Conservation (phyloP, 1,284 basidiomycete species). For the Cutaneotrichosporon curvatum region DNA sequence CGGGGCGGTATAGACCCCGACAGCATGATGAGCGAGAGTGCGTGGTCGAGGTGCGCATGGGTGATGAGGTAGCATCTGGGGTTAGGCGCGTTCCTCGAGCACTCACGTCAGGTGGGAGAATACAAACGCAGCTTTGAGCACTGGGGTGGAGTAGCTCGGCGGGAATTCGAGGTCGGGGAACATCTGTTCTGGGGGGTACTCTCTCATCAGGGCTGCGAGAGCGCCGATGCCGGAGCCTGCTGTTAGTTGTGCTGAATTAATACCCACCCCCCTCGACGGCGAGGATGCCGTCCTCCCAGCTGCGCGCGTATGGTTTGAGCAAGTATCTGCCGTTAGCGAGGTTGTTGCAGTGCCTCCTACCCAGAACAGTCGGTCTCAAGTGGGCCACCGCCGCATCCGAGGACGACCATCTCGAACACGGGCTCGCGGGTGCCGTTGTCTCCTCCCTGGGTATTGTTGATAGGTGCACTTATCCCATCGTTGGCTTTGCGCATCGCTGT, state of each 20-base stretch:
- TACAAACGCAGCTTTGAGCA: constrained; percentile 42
- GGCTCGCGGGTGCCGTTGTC: constrained; percentile 7
- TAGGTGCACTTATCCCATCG: no score
- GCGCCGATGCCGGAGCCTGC: constrained; percentile 44
- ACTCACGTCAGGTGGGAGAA: constrained; percentile 41
- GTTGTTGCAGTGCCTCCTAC: constrained; percentile 16
- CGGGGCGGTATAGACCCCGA: constrained; percentile 37
- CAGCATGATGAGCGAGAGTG: constrained; percentile 38
- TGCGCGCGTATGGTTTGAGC: constrained; percentile 30
- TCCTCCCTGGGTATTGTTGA: no score
- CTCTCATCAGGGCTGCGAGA: constrained; percentile 24
- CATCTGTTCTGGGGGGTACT: constrained; percentile 8
- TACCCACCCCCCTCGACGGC: constrained; percentile 44
- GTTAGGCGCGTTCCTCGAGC: background rate
- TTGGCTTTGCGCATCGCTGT: no score
- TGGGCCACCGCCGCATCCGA: constrained; percentile 45
- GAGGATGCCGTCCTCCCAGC: constrained; percentile 43
- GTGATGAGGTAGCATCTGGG: constrained; percentile 44
- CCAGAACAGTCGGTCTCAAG: constrained; percentile 44
- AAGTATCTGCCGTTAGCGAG: constrained; percentile 27
- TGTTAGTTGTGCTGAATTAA: background rate
- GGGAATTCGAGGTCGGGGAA: constrained; percentile 38
- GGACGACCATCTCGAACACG: constrained; percentile 43
- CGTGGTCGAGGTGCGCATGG: constrained; percentile 45
- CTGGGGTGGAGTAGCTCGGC: constrained; percentile 27